Conservation (phyloP, 2,329 filamentous ascomycete species). For the Microsporum ferrugineum region DNA sequence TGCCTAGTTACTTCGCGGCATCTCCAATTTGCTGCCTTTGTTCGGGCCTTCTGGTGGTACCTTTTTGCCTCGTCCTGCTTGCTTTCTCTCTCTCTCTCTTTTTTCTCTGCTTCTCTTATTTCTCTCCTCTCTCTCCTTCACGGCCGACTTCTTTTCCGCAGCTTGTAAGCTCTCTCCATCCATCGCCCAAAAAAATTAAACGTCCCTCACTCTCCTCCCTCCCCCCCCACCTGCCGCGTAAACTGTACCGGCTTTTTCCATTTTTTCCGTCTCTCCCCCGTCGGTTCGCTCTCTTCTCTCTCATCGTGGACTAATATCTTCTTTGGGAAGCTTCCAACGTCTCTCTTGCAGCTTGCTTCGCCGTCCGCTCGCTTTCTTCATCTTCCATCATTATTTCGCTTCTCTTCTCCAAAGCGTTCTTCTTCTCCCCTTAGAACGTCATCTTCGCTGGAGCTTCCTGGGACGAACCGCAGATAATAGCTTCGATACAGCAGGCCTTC, state of each 20-base stretch:
- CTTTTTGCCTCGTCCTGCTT: not conserved
- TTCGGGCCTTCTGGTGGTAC: constrained; percentile 5
- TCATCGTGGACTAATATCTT: not conserved
- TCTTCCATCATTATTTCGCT: not conserved
- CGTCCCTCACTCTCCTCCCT: constrained; percentile 9
- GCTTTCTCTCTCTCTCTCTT: not conserved
- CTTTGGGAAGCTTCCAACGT: constrained; percentile 6
- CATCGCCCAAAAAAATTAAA: not conserved
- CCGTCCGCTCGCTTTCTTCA: not conserved
- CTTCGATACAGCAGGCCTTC: not conserved
- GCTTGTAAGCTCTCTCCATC: not conserved
- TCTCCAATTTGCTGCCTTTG: not conserved
- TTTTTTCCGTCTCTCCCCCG: constrained; percentile 10
- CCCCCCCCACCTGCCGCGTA: constrained; percentile 11
- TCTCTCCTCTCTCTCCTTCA: not conserved
- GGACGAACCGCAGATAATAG: not conserved
- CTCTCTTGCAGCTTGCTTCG: constrained; percentile 1
- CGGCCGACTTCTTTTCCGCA: not conserved
- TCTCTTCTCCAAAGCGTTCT: not conserved
- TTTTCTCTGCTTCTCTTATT: not conserved
- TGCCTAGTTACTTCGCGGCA: not conserved
- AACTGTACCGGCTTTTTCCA: constrained; percentile 6
- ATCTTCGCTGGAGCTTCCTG: too few species aligned
- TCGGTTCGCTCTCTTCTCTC: not conserved
- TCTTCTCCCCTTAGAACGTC: not conserved